Evolutionary conservation across 305 asterid species (phyloP), one percentile per base, ranked within the genome.

Genomic region (Fraxinus ornus): DNA sequence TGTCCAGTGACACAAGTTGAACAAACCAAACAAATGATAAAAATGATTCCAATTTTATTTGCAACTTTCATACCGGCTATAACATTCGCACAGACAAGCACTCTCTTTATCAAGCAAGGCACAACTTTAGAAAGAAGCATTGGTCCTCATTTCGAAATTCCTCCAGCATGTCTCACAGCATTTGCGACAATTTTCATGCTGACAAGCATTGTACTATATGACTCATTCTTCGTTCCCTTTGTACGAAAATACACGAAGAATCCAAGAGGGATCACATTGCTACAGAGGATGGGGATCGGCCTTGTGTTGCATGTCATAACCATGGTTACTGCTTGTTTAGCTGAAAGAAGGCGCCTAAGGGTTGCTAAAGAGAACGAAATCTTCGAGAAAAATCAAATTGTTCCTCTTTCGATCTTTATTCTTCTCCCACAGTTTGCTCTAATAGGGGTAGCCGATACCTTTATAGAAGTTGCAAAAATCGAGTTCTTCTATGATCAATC

Each of bases 401-500:
- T 91, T 26, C 94, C 95, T 0, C 19, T 91, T 12, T 37, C 97
- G 0, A 93, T 93, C 19, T 88, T 95, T 41, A 80, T 95, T 5
- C 21, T 95, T 78, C 80, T 95, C 8, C 98, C 99, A 3, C 99
- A 94, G 12, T 94, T 94, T 26, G 10, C 93, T 21, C 91, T 95
- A 0, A 94, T 92, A 94, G 99, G 99, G 39, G 36, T 83, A 2
- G 99, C 98, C 2, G 99, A 95, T 78, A 93, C 97, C 9, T 94
- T 93, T 80, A 22, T 91, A 83, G 98, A 90, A 82, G 97, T 91
- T 2, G 94, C 98, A 0, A 93, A 93, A 86, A 86, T 94, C 2
- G 98, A 94, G 85, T 95, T 93, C 60, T 95, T 95, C 83, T 94
- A 95, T 55, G 97, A 95, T 76, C 98, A 95, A 76, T 98, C 98